Conservation (phyloP, 1,139 yeast genomes). For the Wickerhamiella pararugosa region DNA sequence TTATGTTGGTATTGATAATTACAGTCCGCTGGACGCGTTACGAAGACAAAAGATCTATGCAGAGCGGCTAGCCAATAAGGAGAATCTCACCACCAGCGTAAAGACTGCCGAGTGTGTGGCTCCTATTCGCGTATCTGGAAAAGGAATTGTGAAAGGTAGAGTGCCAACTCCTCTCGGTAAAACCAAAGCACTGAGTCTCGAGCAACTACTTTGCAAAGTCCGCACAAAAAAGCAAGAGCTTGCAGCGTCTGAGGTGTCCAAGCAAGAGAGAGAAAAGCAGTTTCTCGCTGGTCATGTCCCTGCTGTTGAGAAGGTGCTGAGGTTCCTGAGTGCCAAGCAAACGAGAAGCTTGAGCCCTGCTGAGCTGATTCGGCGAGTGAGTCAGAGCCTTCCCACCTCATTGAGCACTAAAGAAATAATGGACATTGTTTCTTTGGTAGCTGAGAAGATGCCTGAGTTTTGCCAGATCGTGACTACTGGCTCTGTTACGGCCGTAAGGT, state of each 20-base stretch:
- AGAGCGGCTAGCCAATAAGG: too few relatives aligned
- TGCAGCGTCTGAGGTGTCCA: background rate
- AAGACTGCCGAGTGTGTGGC: too few relatives aligned
- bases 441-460: slow-evolving; percentile 12
- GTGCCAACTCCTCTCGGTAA: too few relatives aligned
- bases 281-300: slow-evolving; percentile 20
- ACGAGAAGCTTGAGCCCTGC: slow-evolving; percentile 11
- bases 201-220: too few relatives aligned
- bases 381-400: slow-evolving; percentile 13
- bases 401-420: slow-evolving; percentile 13
- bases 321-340: slow-evolving; percentile 10
- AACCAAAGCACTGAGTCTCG: too few relatives aligned
- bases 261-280: slow-evolving; percentile 7
- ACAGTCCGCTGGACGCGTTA: too few relatives aligned
- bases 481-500: slow-evolving; percentile 12
- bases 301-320: slow-evolving; percentile 13
- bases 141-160: too few relatives aligned
- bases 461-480: slow-evolving; percentile 13
- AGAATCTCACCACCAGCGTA: too few relatives aligned
- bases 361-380: slow-evolving; percentile 12
- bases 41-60: too few relatives aligned
- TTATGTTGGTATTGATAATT: too few relatives aligned
- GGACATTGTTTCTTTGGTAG: slow-evolving; percentile 11
- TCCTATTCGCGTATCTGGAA: too few relatives aligned
- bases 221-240: too few relatives aligned